These are phyloP conservation scores for Penicillium turbatum DNA, from an alignment of 495 filamentous ascomycete genomes.

Conservation along the genomic window DNA sequence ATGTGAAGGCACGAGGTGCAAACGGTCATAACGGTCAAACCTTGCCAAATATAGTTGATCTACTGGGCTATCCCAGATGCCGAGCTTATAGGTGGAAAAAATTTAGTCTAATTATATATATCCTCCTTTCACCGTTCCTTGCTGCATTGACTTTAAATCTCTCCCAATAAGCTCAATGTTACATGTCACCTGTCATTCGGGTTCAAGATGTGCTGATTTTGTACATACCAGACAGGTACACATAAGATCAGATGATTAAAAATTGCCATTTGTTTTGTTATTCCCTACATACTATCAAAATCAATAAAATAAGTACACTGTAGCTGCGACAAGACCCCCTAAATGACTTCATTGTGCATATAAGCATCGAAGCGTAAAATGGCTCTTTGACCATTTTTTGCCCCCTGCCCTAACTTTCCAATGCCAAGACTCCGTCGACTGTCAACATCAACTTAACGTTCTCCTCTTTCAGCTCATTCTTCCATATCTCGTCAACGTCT, in stretches of 20 bases:
- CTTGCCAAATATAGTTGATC: no score
- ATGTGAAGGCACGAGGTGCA: background rate
- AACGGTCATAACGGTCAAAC: no score
- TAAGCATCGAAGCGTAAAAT: background rate
- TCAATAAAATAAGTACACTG: no score
- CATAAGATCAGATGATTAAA: no score
- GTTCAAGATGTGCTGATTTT: background rate
- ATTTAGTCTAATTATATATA: background rate
- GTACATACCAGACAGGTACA: no score
- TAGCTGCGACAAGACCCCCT: no score
- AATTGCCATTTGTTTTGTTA: no score
- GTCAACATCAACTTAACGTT: background rate
- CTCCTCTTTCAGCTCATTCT: background rate
- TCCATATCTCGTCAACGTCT: background rate
- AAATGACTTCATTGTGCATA: background rate
- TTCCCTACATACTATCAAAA: no score
- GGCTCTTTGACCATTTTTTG: background rate
- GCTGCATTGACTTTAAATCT: background rate
- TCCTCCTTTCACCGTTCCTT: no score
- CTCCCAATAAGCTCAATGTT: background rate
- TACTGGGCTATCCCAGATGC: no score
- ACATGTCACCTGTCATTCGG: background rate
- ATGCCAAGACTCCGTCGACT: background rate
- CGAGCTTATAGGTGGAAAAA: no score
- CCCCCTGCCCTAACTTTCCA: background rate